phyloP scores from a whole-genome alignment of 1,139 yeast species.

The Meyerozyma sp. region DNA sequence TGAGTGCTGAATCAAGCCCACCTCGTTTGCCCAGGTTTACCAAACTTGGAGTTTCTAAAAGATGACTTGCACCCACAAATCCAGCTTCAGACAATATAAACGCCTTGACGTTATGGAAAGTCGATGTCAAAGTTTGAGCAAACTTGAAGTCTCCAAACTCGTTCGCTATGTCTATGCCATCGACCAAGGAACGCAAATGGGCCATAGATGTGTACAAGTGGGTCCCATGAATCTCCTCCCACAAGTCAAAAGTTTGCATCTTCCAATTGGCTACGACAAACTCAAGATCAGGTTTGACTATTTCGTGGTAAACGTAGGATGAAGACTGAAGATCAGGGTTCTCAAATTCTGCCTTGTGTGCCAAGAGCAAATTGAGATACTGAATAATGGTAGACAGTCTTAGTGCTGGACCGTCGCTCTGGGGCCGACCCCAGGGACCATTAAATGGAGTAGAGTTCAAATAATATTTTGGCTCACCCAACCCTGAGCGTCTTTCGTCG shows the following conservation, averaged over 20 bases:
- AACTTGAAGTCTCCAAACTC: constrained; percentile 30
- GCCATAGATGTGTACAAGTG: constrained; percentile 79
- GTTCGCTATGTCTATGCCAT: constrained; percentile 49
- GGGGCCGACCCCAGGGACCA: constrained; percentile 90
- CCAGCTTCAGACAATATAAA: constrained; percentile 41
- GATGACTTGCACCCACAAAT: constrained; percentile 30
- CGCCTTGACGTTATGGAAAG: constrained; percentile 29
- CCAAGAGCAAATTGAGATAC: constrained; percentile 43
- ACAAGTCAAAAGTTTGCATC: constrained; percentile 68
- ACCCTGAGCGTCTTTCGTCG: constrained; percentile 38
- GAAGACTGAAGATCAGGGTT: constrained; percentile 18
- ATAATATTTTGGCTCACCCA: constrained; percentile 88
- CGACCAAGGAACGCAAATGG: constrained; percentile 63
- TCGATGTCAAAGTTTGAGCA: constrained; percentile 13
- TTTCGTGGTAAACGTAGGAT: constrained; percentile 39
- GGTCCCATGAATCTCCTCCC: constrained; percentile 80
- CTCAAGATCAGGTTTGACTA: constrained; percentile 66
- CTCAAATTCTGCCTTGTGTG: constrained; percentile 20
- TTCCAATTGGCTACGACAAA: constrained; percentile 66
- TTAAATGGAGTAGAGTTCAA: constrained; percentile 59
- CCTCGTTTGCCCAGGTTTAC: constrained; percentile 39
- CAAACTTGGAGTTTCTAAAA: constrained; percentile 64
- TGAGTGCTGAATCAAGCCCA: constrained; percentile 77
- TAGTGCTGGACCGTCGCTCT: constrained; percentile 90
- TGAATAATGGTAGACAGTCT: constrained; percentile 61